phyloP scores from a whole-genome alignment of 495 filamentous ascomycete species.

The Penicillium subrubescens region DNA sequence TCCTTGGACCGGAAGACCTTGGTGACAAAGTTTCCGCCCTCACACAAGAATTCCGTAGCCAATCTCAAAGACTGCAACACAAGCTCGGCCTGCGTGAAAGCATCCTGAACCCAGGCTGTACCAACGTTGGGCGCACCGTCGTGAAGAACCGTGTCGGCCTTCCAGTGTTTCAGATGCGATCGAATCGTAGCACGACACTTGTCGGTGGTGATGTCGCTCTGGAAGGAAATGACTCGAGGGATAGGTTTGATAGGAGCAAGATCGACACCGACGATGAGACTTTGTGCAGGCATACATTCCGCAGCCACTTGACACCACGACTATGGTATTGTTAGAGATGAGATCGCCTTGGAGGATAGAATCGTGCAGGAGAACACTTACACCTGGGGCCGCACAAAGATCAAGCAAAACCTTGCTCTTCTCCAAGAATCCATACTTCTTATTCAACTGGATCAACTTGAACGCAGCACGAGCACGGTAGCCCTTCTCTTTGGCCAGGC shows the following conservation, averaged over 20 bases:
- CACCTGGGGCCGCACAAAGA: slow-evolving; percentile 95
- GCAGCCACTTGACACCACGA: slow-evolving; percentile 99
- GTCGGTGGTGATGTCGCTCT: slow-evolving; percentile 97
- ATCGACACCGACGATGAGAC: slow-evolving; percentile 93
- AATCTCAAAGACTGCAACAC: slow-evolving; percentile 88
- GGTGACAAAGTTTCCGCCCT: slow-evolving; percentile 93
- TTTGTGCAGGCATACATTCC: slow-evolving; percentile 88
- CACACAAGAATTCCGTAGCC: slow-evolving; percentile 87
- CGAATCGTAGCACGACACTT: slow-evolving; percentile 93
- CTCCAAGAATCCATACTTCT: slow-evolving; percentile 97
- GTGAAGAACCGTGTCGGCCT: slow-evolving; percentile 95
- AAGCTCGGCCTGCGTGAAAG: slow-evolving; percentile 96
- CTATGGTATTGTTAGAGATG: slow-evolving; percentile 43
- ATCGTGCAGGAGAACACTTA: slow-evolving; percentile 46
- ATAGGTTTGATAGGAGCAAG: slow-evolving; percentile 95
- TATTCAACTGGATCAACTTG: slow-evolving; percentile 98
- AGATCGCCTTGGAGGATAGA: background rate
- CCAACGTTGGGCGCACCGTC: slow-evolving; percentile 98
- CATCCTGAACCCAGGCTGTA: slow-evolving; percentile 97
- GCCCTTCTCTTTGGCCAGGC: slow-evolving; percentile 96
- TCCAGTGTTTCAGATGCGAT: slow-evolving; percentile 93
- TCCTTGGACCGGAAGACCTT: slow-evolving; percentile 99
- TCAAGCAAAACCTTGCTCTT: slow-evolving; percentile 94
- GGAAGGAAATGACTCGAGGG: slow-evolving; percentile 88
- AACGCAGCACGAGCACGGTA: slow-evolving; percentile 96